Percentiles rank a stretch among this genome's conserved stretches.
Evolutionary conservation across 495 filamentous ascomycete genomes (phyloP).

Genomic region (Lentithecium fluviatile): DNA sequence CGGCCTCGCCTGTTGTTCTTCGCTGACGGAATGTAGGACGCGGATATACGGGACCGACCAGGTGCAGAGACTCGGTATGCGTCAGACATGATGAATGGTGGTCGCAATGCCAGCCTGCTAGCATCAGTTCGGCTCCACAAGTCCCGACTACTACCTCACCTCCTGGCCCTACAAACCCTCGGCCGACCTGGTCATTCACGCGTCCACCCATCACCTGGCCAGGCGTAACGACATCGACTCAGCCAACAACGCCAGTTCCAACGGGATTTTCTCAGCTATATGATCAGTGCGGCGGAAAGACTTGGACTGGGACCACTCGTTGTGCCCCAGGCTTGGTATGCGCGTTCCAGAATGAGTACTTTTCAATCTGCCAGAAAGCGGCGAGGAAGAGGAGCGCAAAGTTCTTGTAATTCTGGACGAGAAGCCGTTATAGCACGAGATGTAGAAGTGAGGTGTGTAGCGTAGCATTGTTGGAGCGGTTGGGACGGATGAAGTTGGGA

Average conservation of each 20-base stretch:
- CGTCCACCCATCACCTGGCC: neutral
- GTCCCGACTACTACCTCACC: neutral
- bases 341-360: conserved; percentile 8
- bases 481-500: too few species aligned
- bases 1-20: neutral
- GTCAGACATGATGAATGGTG: neutral
- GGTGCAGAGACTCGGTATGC: conserved; percentile 19
- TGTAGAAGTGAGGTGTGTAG: too few species aligned
- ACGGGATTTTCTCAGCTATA: conserved; percentile 13
- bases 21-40: neutral
- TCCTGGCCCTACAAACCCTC: neutral
- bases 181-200: neutral
- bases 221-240: neutral
- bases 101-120: neutral
- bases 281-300: conserved; percentile 21
- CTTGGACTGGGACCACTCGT: neutral
- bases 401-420: neutral
- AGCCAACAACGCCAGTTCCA: neutral
- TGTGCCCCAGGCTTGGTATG: conserved; percentile 15
- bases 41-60: conserved; percentile 10
- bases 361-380: conserved; percentile 19
- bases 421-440: too few species aligned
- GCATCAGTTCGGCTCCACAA: neutral
- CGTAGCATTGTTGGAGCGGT: too few species aligned
- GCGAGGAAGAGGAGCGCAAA: neutral